A percentile compares a stretch with the other conserved stretches of the same genome.
Evolutionary conservation across 176 grass and related monocot species (phyloP).

Genomic region (Coix lacrymajobi): DNA sequence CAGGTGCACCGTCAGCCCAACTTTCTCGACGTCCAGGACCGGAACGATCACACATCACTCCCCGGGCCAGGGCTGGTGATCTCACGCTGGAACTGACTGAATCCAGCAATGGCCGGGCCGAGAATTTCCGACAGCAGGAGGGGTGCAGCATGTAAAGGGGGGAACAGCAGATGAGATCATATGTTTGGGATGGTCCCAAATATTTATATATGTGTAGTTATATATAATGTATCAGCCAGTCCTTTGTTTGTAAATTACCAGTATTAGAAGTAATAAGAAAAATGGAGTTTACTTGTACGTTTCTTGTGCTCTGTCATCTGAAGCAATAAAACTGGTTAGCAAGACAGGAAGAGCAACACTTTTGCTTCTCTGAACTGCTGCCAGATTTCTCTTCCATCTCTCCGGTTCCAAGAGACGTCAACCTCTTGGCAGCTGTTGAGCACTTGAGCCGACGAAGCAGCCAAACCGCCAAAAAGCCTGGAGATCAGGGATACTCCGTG

Average conservation of each 20-base stretch:
- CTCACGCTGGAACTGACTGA: slow-evolving; percentile 15
- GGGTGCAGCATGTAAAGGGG: slow-evolving; percentile 20
- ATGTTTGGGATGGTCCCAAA: slow-evolving; percentile 16
- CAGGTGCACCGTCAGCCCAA: slow-evolving; percentile 4
- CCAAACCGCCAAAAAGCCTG: slow-evolving; percentile 2
- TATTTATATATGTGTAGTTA: slow-evolving; percentile 7
- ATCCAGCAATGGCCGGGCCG: slow-evolving; percentile 18
- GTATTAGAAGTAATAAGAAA: slow-evolving; percentile 26
- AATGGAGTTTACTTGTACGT: slow-evolving; percentile 26
- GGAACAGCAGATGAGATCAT: not conserved
- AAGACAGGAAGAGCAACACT: not conserved
- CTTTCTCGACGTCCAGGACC: not conserved
- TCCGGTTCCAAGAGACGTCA: slow-evolving; percentile 22
- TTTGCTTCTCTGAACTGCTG: not conserved
- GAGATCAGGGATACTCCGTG: slow-evolving; percentile 25
- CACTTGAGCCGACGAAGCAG: not conserved
- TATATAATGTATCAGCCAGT: slow-evolving; percentile 15
- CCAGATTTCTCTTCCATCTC: not conserved
- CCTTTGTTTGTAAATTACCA: slow-evolving; percentile 53
- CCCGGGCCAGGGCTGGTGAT: slow-evolving; percentile 13
- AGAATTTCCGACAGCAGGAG: slow-evolving; percentile 15
- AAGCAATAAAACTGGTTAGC: slow-evolving; percentile 6
- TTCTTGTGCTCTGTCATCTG: not conserved
- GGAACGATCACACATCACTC: not conserved
- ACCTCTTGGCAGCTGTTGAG: slow-evolving; percentile 13